Base-by-base conservation (phyloP, 2,329 filamentous ascomycete genomes). In the Penicillium sp. region DNA sequence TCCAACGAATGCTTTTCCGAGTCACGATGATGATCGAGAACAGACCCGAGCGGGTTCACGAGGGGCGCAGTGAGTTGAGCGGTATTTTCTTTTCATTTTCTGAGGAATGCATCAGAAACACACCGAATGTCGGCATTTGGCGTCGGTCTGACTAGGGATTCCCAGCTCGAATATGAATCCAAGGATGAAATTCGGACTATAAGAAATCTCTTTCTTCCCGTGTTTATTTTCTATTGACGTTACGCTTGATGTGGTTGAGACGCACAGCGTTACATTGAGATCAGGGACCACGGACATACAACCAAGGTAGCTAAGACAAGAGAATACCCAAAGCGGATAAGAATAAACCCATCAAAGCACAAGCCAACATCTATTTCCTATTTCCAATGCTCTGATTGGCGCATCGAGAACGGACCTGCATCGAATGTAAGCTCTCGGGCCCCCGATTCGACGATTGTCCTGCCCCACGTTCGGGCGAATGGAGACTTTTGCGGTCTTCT, bases 21-120 rank as follows among this genome's bases (percentile, higher is more conserved):
- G 22, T 24, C 38, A 14, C 13, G 22, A 25, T 41, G 20, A 24
- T 41, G 35, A 20, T 25, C 13, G 33, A 18, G 7, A 16, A 11
- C 31, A 11, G 16, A 13, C 10, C 16, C 13, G 36, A 8, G 36
- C 36, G 20, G 36, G 36, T 39, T 25, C 36, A 22, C 18, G 20
- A 42, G 22, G 33, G 27, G 30, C n/a, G 27, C n/a, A 38, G 20
- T 42, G 38, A 24, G 14, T 36, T 31, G 30, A 31, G 5, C 30
- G 30, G 30, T 5, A 14, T 13, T 33, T n/a, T 38, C 25, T 30
- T 41, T 30, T 38, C 24, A 16, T 49, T 44, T 36, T 7, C 2
- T 30, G 40, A 44, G 47, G 41, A 49, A 39, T 27, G n/a, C 11
- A 39, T 31, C 31, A 24, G 44, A 51, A 47, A 33, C 38, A 27